Conservation (phyloP, 2,329 filamentous ascomycete genomes). For the Apiospora koreana region DNA sequence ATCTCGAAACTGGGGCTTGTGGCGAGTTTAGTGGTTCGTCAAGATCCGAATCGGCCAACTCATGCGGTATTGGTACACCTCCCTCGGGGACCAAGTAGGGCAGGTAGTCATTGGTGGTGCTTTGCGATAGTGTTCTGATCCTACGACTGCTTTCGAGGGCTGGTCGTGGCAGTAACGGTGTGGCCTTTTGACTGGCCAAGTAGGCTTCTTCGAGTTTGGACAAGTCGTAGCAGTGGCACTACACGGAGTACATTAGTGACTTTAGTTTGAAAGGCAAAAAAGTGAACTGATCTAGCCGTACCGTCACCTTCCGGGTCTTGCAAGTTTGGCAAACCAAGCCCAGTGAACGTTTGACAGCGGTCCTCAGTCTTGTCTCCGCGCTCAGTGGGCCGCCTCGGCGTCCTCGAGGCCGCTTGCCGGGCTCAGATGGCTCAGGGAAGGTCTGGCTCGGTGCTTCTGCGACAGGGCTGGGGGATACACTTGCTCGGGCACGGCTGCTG, state of each 20-base stretch:
- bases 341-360: constrained; percentile 31
- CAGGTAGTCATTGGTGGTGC: background rate
- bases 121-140: background rate
- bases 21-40: constrained; percentile 1
- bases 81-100: background rate
- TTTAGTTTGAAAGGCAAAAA: background rate
- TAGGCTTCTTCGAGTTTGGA: constrained; percentile 30
- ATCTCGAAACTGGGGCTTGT: constrained; percentile 1
- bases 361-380: constrained; percentile 25
- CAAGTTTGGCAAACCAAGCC: constrained; percentile 28
- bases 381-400: constrained; percentile 29
- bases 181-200: background rate
- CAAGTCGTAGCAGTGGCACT: constrained; percentile 35
- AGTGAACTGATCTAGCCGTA: constrained; percentile 16
- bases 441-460: background rate
- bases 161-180: background rate
- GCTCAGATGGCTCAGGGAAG: background rate
- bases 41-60: constrained; percentile 9
- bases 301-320: constrained; percentile 27
- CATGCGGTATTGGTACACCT: background rate
- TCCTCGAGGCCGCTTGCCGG: constrained; percentile 23
- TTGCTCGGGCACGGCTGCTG: background rate
- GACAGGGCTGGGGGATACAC: background rate
- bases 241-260: background rate
- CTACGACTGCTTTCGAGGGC: background rate